Evolutionary conservation across 305 asterid genomes (phyloP).

Genomic region (Salvia sclarea): DNA sequence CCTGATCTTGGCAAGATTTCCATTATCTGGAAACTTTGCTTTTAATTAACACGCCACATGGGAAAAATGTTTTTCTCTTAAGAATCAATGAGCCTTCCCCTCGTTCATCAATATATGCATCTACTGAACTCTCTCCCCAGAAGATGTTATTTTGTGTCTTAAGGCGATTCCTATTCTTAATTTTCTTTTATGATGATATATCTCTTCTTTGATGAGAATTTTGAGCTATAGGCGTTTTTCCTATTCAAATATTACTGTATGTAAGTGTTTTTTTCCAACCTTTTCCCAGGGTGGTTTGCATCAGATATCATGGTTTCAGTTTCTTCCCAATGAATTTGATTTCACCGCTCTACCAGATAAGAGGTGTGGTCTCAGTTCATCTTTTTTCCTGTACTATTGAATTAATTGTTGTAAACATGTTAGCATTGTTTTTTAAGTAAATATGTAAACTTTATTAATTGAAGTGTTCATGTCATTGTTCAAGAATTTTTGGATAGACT

Average conservation of each 20-base stretch:
- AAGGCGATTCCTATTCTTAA: neutral
- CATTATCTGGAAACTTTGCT: neutral
- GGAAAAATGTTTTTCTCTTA: neutral
- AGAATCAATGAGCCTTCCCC: neutral
- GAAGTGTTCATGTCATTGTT: slow-evolving; percentile 1
- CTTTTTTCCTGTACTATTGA: slow-evolving; percentile 26
- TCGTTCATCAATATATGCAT: slow-evolving; percentile 9
- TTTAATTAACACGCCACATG: neutral
- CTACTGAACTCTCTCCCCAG: neutral
- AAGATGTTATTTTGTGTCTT: neutral
- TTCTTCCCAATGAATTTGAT: slow-evolving; percentile 82
- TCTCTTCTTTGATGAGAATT: slow-evolving; percentile 13
- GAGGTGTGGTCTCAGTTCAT: slow-evolving; percentile 56
- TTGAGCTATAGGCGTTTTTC: slow-evolving; percentile 12
- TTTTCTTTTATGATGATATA: slow-evolving; percentile 12
- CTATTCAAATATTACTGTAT: slow-evolving; percentile 9
- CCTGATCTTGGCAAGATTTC: slow-evolving; percentile 15
- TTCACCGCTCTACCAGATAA: slow-evolving; percentile 66
- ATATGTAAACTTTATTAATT: slow-evolving; percentile 6
- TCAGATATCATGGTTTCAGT: slow-evolving; percentile 99
- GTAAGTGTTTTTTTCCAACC: slow-evolving; percentile 19
- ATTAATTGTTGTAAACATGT: slow-evolving; percentile 11
- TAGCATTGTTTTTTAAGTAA: neutral
- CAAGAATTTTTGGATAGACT: neutral
- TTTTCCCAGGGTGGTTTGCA: slow-evolving; percentile 87